phyloP scores from a whole-genome alignment of 164 flowering plant species.

The Umbilicus rupestris region DNA sequence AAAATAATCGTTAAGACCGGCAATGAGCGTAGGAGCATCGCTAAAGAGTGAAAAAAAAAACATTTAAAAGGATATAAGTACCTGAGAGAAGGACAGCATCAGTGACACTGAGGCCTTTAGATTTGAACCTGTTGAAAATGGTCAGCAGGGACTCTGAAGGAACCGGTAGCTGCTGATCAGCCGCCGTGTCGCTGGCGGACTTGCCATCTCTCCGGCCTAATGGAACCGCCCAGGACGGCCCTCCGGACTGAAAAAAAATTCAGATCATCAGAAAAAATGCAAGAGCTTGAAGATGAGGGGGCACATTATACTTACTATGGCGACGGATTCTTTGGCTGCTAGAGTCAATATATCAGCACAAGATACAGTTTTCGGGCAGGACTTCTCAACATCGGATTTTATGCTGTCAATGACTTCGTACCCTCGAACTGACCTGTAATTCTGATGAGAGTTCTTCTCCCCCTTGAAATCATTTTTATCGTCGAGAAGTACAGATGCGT shows the following conservation, averaged over 20 bases:
- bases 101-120: slow-evolving; percentile 44
- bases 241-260: slow-evolving; percentile 21
- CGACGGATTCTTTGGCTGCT: slow-evolving; percentile 1
- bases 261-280: not conserved
- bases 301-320: not conserved
- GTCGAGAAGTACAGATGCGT: not conserved
- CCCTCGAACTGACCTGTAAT: not conserved
- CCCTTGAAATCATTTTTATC: not conserved
- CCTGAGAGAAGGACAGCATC: slow-evolving; percentile 64
- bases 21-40: slow-evolving; percentile 3
- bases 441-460: not conserved
- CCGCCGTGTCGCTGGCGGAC: slow-evolving; percentile 34
- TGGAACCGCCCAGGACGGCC: slow-evolving; percentile 33
- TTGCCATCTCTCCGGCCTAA: slow-evolving; percentile 54
- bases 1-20: not conserved
- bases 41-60: not conserved
- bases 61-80: no score
- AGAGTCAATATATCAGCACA: slow-evolving; percentile 1
- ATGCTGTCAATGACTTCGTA: slow-evolving; percentile 4
- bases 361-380: not conserved
- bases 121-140: slow-evolving; percentile 40
- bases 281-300: no score
- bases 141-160: slow-evolving; percentile 41
- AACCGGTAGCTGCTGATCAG: slow-evolving; percentile 37
- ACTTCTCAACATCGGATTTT: not conserved